These are phyloP conservation scores for Colletotrichum zoysiae DNA, from an alignment of 2,329 filamentous ascomycete genomes.

Conservation along the genomic window DNA sequence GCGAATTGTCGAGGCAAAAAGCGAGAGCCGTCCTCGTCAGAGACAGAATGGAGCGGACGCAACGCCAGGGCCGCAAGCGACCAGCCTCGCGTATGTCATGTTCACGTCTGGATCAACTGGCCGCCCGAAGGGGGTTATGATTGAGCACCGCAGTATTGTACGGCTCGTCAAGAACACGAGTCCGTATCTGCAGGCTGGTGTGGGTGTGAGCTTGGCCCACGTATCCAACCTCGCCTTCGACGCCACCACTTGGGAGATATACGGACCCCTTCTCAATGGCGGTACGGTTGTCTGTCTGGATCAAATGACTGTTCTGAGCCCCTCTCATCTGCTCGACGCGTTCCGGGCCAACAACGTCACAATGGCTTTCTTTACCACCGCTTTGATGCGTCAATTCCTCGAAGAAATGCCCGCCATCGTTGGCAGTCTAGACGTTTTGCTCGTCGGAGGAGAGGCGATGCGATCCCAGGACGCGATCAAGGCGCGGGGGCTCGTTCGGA, in stretches of 20 bases:
- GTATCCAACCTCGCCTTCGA: constrained; percentile 44
- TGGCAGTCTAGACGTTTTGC: constrained; percentile 51
- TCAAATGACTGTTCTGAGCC: constrained; percentile 35
- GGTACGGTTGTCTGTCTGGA: constrained; percentile 44
- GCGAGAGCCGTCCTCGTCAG: not conserved
- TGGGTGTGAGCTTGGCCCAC: not conserved
- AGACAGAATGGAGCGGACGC: not conserved
- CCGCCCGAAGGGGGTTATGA: constrained; percentile 62
- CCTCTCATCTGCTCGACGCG: constrained; percentile 29
- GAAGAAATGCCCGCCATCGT: constrained; percentile 53
- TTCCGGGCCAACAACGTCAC: constrained; percentile 51
- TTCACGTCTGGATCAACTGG: constrained; percentile 66
- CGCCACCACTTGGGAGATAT: constrained; percentile 43
- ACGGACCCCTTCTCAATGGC: constrained; percentile 42
- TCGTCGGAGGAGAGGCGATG: constrained; percentile 50
- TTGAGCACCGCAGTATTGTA: constrained; percentile 42
- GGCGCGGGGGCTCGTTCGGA: constrained; percentile 4
- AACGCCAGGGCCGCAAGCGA: constrained; percentile 13
- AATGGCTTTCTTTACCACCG: constrained; percentile 47
- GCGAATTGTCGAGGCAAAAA: not conserved
- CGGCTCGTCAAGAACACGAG: constrained; percentile 19
- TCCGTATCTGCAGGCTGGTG: not conserved
- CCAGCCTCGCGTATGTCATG: constrained; percentile 53
- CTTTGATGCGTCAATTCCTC: constrained; percentile 34
- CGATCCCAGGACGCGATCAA: constrained; percentile 16